Percentiles rank a stretch among this genome's conserved stretches.
phyloP scores from a whole-genome alignment of 345 rosid genomes.

The Fremontodendron californicum region DNA sequence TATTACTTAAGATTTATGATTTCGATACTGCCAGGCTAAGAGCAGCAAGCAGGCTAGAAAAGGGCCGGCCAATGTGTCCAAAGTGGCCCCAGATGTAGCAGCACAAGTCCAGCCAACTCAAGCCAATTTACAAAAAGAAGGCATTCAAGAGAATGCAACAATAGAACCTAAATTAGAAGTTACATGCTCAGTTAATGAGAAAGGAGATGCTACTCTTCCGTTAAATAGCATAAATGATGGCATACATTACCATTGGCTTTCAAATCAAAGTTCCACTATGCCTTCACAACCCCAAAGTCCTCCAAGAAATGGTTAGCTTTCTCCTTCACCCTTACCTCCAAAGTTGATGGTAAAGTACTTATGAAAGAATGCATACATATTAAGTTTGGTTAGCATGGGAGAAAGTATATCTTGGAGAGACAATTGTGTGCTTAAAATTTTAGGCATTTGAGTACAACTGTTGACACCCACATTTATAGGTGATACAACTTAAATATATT shows the following conservation, averaged over 20 bases:
- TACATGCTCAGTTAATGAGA: constrained; percentile 11
- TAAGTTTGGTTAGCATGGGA: background rate
- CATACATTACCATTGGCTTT: constrained; percentile 15
- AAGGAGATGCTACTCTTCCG: constrained; percentile 23
- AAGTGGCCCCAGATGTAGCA: constrained; percentile 37
- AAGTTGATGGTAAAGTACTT: background rate
- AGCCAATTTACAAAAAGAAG: constrained; percentile 1
- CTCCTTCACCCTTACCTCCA: constrained; percentile 7
- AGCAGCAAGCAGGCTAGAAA: constrained; percentile 41
- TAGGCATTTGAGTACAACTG: background rate
- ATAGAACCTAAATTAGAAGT: constrained; percentile 18
- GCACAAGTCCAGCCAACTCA: constrained; percentile 7
- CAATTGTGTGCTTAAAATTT: background rate
- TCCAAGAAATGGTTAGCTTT: constrained; percentile 32
- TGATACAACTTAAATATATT: background rate
- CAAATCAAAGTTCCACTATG: constrained; percentile 17
- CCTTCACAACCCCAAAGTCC: constrained; percentile 21
- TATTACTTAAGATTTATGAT: background rate
- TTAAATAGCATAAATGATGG: constrained; percentile 12
- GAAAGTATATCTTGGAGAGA: background rate
- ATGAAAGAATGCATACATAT: background rate
- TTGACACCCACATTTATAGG: background rate
- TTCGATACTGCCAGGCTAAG: constrained; percentile 38
- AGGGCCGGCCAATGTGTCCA: constrained; percentile 34
- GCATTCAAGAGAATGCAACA: constrained; percentile 11